Evolutionary conservation across 345 rosid species (phyloP), one percentile per base, ranked within the genome.

Genomic region (Theobroma cacao): DNA sequence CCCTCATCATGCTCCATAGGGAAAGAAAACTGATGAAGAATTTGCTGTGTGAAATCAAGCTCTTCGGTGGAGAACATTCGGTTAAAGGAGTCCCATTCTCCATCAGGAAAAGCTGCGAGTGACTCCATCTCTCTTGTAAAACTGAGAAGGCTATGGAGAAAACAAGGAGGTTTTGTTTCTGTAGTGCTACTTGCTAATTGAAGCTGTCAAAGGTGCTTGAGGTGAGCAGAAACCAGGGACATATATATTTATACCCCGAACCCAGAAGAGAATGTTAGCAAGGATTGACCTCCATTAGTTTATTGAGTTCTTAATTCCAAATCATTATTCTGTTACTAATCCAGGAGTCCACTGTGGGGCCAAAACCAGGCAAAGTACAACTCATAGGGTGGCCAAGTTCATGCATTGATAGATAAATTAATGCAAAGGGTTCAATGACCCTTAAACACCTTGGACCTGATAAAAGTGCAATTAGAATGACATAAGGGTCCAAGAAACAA

Each of bases 291-390:
- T 86, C 5, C 40, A 74, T 69, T 81, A 66, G 34, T 82, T 61
- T 77, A 84, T 63, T 69, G 48, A 38, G 52, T 68, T 80, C 3
- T 60, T 78, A 62, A 81, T 76, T 66, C 62, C 75, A 13, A 82
- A 86, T 82, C 71, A 86, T 85, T 82, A 34, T 10, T n/a, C 63
- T 60, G 75, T 38, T 63, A 75, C 41, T 50, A 84, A 85, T 84
- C 84, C 80, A 66, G 80, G 86, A 86, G 91, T 89, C 90, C 82
- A 84, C 74, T 61, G 84, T 79, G 81, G 91, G 87, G 68, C 71
- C 86, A 56, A 75, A 6, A 84, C 80, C 91, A 80, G 85, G 84
- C 88, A 65, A 71, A 84, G 74, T 73, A 87, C 94, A 91, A 86
- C 94, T 87, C 85, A 87, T 77, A 80, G 14, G 48, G 26, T 34